Conservation (phyloP, 176 grass and related monocot genomes). For the Carex parvula region DNA sequence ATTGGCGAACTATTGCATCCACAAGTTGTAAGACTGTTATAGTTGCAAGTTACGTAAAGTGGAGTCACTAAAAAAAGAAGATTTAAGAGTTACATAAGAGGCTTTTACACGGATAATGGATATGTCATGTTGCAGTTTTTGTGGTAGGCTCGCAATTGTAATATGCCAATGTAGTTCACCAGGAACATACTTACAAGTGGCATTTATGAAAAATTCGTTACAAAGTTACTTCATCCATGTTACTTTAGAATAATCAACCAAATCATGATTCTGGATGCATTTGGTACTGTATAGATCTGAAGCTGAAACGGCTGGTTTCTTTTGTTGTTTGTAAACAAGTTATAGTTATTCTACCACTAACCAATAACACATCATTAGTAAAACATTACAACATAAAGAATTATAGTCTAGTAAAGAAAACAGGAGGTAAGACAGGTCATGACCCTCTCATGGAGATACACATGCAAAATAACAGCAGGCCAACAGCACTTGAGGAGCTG, state of each 20-base stretch:
- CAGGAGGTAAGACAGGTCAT: background rate
- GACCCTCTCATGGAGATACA: background rate
- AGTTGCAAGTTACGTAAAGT: background rate
- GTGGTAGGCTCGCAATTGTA: background rate
- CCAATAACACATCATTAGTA: background rate
- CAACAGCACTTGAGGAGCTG: no score
- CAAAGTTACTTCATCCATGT: background rate
- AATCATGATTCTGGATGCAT: background rate
- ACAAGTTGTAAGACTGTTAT: background rate
- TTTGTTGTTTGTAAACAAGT: background rate
- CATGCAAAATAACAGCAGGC: background rate
- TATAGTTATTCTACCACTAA: background rate
- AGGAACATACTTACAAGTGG: background rate
- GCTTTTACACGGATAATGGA: background rate
- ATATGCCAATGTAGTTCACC: background rate
- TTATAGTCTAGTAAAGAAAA: background rate
- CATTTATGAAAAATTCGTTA: background rate
- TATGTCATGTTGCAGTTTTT: background rate
- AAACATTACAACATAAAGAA: background rate
- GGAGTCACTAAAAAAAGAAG: background rate
- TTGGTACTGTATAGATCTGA: background rate
- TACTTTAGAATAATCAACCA: background rate
- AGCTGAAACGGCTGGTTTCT: constrained; percentile 22
- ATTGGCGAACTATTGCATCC: background rate
- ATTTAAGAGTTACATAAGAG: background rate